Base-by-base conservation (phyloP, 768 basidiomycete genomes). In the Daedaleopsis sinensis region DNA sequence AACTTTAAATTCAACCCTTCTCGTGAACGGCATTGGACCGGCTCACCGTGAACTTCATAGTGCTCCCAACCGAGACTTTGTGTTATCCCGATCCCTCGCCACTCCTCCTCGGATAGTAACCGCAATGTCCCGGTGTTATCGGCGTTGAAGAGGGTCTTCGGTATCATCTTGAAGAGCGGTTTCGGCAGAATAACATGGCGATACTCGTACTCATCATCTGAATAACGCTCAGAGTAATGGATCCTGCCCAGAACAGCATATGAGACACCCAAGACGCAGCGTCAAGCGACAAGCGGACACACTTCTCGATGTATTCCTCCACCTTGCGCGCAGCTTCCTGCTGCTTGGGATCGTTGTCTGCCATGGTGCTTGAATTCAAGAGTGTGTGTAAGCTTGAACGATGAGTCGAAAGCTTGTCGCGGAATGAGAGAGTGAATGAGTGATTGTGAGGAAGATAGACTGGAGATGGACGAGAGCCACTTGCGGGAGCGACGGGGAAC, bases 11-110 rank as follows among this genome's bases (percentile, higher is more conserved):
- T 55, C 15, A 42, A 57, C 5, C 15, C n/a, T 13, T 54, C 13
- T 23, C 24, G 10, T 13, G 10, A 27, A 23, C 36, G 13, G n/a
- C 42, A 37, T 9, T n/a, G 39, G 21, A 64, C 82, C 64, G 64
- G 23, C 47, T 49, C 47, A 90, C 94, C 92, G 70, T 98, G 96
- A n/a, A 96, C 92, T 79, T 96, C 95, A 69, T 96, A 98, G 69
- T 97, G 95, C 71, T 93, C 91, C 95, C 96, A 98, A 4, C 96
- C 96, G 23, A 96, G 79, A 74, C 93, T 95, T 77, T 99, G 96
- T 44, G 90, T 91, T 64, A 98, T 96, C 10, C 96, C 96, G 58
- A 99, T 94, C 0, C 92, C 91, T 72, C 96, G 84, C 96, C 96
- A 99, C 75, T 99, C 97, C 46, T 82, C 76, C 71, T 99, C 96